Conservation (phyloP, 148 eudicot species). For the Diospyros lotus region DNA sequence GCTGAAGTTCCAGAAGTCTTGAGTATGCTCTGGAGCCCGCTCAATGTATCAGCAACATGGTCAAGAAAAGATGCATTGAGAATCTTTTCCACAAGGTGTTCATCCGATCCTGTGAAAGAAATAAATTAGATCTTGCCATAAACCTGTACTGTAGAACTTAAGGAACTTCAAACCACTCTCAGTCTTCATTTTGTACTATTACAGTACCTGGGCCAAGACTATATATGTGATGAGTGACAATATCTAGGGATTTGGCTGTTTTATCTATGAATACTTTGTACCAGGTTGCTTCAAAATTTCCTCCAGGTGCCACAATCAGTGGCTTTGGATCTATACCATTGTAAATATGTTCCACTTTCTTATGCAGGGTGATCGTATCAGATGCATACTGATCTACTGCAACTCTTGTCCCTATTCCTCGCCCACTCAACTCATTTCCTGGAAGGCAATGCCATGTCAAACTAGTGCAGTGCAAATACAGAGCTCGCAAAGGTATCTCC, state of each 20-base stretch:
- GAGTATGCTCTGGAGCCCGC: conserved; percentile 12
- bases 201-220: conserved; percentile 78
- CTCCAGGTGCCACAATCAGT: conserved; percentile 66
- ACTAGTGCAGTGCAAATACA: no score
- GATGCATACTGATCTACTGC: conserved; percentile 57
- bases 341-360: conserved; percentile 48
- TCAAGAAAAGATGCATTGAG: conserved; percentile 16
- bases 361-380: conserved; percentile 39
- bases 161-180: background rate
- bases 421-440: conserved; percentile 85
- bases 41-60: background rate
- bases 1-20: conserved; percentile 12
- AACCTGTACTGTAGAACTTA: background rate
- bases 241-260: conserved; percentile 37
- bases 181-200: background rate
- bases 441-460: background rate
- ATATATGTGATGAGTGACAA: conserved; percentile 80
- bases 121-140: background rate
- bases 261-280: conserved; percentile 45
- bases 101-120: conserved; percentile 16
- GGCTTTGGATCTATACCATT: conserved; percentile 37
- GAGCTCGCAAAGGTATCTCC: no score
- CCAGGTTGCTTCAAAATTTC: conserved; percentile 64
- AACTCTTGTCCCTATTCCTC: conserved; percentile 67
- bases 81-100: conserved; percentile 13